These are phyloP conservation scores for Chlorella sp. DNA, from an alignment of 139 green algal species.

Conservation along the genomic window DNA sequence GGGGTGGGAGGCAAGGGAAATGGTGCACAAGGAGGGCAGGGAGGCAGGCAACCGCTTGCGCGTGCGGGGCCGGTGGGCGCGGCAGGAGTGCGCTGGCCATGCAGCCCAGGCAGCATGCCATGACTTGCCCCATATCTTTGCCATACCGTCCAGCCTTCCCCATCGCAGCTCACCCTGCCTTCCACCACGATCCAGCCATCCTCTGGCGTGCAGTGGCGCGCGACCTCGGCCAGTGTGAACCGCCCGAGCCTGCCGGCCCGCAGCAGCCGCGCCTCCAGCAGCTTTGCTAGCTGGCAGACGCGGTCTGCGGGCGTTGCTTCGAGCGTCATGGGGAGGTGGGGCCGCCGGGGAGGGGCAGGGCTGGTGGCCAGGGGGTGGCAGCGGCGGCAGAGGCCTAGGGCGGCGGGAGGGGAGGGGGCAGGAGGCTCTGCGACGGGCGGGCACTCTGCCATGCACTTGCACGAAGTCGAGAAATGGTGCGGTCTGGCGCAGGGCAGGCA, in stretches of 20 bases:
- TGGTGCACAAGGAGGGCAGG: neutral
- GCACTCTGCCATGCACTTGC: too few species aligned
- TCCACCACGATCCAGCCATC: conserved; percentile 17
- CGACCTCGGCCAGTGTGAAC: conserved; percentile 22
- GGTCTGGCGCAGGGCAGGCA: too few species aligned
- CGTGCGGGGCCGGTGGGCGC: too few species aligned
- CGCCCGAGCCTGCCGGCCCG: neutral
- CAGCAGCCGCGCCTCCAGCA: neutral
- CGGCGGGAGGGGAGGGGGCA: too few species aligned
- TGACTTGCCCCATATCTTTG: neutral
- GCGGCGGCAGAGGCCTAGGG: neutral
- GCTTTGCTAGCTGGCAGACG: neutral
- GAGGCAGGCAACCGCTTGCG: too few species aligned
- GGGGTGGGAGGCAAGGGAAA: neutral
- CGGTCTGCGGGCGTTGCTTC: neutral
- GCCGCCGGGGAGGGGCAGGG: neutral
- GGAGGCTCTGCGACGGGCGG: too few species aligned
- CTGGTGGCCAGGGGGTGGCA: neutral
- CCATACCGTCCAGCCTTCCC: neutral
- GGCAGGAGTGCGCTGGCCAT: neutral
- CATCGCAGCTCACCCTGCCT: conserved; percentile 15
- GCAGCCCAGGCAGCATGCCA: neutral
- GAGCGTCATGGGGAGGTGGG: neutral
- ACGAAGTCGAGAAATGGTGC: too few species aligned
- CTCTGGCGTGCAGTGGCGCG: conserved; percentile 10